Evolutionary conservation across 805 yeast genomes (phyloP).

Genomic region (Candida hungchunana): DNA sequence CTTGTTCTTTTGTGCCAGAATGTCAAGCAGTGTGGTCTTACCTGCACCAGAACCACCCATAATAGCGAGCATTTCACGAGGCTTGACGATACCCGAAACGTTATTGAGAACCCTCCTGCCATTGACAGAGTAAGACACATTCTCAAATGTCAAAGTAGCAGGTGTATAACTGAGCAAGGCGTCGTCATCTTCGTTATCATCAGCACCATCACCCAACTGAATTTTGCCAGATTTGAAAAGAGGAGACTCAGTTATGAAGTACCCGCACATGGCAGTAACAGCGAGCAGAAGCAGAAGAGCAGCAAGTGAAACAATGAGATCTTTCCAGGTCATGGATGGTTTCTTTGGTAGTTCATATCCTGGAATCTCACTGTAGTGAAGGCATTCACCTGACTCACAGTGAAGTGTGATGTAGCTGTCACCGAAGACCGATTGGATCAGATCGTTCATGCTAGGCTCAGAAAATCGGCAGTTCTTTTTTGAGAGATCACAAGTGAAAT

Average conservation of each 20-base stretch:
- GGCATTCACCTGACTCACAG: constrained; percentile 86
- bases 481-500: constrained; percentile 71
- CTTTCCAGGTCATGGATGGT: constrained; percentile 39
- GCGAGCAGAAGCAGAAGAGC: constrained; percentile 37
- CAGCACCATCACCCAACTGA: constrained; percentile 23
- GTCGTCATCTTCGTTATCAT: constrained; percentile 33
- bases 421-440: constrained; percentile 90
- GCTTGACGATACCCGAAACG: constrained; percentile 73
- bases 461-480: constrained; percentile 68
- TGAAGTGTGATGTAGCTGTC: constrained; percentile 80
- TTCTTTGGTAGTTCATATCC: constrained; percentile 70
- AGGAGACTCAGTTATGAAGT: constrained; percentile 57
- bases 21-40: constrained; percentile 88
- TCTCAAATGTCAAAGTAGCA: constrained; percentile 71
- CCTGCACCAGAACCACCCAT: constrained; percentile 99
- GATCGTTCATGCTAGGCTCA: constrained; percentile 94
- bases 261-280: constrained; percentile 35
- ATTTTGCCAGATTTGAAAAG: constrained; percentile 40
- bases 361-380: constrained; percentile 89
- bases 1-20: constrained; percentile 84
- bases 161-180: constrained; percentile 54
- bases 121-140: constrained; percentile 58
- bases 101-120: constrained; percentile 52
- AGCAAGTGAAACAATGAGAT: constrained; percentile 43
- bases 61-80: constrained; percentile 88